These are phyloP conservation scores for Calonectria pseudoreteaudii DNA, from an alignment of 2,329 filamentous ascomycete species.

Conservation along the genomic window DNA sequence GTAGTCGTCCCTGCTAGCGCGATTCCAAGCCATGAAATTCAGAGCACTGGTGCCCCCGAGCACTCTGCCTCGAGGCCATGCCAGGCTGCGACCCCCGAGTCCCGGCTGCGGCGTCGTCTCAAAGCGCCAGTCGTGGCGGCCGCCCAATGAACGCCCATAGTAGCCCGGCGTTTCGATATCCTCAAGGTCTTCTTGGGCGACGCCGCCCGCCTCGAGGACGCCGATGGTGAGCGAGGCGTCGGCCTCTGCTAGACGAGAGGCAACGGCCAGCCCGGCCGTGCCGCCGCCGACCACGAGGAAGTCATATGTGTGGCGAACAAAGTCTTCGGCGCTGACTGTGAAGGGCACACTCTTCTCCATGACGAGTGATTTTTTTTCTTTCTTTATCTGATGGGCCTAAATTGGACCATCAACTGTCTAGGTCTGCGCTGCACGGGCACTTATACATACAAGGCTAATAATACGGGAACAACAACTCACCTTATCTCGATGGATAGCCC, in stretches of 20 bases:
- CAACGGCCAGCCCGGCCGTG: conserved; percentile 65
- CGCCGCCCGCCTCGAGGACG: conserved; percentile 48
- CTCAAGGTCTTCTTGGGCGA: conserved; percentile 44
- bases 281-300: conserved; percentile 65
- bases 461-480: background rate
- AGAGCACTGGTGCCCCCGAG: conserved; percentile 73
- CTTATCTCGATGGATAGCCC: background rate
- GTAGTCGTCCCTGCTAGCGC: conserved; percentile 60
- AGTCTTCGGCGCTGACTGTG: conserved; percentile 33
- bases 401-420: background rate
- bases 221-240: conserved; percentile 43
- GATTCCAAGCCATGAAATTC: conserved; percentile 68
- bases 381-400: background rate
- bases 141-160: conserved; percentile 51
- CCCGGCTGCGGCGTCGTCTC: conserved; percentile 52
- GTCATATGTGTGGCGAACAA: conserved; percentile 42
- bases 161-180: conserved; percentile 55
- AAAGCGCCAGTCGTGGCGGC: conserved; percentile 55
- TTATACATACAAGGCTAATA: conserved; percentile 8
- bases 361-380: background rate
- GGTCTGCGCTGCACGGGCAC: conserved; percentile 3
- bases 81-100: conserved; percentile 52
- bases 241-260: conserved; percentile 59
- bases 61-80: conserved; percentile 59
- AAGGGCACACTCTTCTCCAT: conserved; percentile 20